These are phyloP conservation scores for Acrodontium crateriforme DNA, from an alignment of 2,329 filamentous ascomycete genomes.

Conservation along the genomic window DNA sequence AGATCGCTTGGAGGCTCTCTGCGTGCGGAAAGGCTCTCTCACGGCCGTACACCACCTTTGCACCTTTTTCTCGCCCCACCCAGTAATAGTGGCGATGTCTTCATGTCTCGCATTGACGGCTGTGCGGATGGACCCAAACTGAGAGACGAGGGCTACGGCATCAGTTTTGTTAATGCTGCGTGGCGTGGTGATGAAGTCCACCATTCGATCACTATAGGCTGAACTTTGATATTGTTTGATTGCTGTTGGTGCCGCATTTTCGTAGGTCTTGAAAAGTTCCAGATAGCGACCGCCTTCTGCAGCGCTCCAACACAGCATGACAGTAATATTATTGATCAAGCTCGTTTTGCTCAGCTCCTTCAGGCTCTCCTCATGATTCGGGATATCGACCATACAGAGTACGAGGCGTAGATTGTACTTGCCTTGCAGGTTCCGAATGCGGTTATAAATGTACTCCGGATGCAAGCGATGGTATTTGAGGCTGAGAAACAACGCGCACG, in stretches of 20 bases:
- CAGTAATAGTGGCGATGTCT: constrained; percentile 68
- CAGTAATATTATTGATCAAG: constrained; percentile 79
- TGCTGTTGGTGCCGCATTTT: constrained; percentile 66
- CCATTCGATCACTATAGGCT: constrained; percentile 71
- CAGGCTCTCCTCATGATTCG: constrained; percentile 79
- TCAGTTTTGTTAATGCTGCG: constrained; percentile 89
- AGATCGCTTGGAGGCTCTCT: too few species aligned
- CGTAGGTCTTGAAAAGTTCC: constrained; percentile 88
- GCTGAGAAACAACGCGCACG: constrained; percentile 82
- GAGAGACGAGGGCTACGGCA: constrained; percentile 75
- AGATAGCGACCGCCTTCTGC: constrained; percentile 88
- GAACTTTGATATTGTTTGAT: constrained; percentile 78
- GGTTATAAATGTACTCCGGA: constrained; percentile 93
- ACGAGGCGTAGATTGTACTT: constrained; percentile 79
- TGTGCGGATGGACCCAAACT: constrained; percentile 77
- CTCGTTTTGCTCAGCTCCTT: constrained; percentile 88
- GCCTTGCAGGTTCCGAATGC: constrained; percentile 70
- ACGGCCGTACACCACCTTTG: constrained; percentile 71
- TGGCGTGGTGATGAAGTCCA: constrained; percentile 86
- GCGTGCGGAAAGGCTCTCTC: constrained; percentile 69
- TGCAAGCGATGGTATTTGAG: constrained; percentile 96
- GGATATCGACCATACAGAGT: constrained; percentile 85
- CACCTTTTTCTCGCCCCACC: constrained; percentile 94
- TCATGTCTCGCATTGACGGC: constrained; percentile 81
- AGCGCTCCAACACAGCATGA: constrained; percentile 88